Base-by-base conservation (phyloP, 257 asterid genomes). In the Jacaranda copaia region DNA sequence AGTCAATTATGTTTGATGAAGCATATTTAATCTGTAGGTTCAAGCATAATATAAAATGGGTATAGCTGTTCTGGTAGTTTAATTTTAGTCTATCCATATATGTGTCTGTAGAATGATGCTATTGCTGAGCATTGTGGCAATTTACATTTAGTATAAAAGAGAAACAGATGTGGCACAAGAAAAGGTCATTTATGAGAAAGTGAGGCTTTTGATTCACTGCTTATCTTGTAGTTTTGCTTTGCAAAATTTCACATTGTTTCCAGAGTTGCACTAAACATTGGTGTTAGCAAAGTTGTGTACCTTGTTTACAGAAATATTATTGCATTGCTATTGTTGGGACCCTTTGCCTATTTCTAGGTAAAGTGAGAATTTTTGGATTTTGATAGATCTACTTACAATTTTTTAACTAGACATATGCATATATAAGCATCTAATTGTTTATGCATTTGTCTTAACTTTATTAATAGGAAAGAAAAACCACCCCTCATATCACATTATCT, bases 211-310 rank as follows among this genome's bases (percentile, higher is more conserved):
- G 49, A 3, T 82, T 42, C 97, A 70, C 60, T 92, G 90, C 85
- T 94, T 53, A 70, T 80, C 73, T 74, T 94, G 89, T 97, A 94
- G 85, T 79, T 94, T 0, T 87, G 97, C 79, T 94, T 77, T 77
- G 96, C 98, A 77, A 97, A 96, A 11, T 92, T 90, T 75, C 97
- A 90, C 70, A 92, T 94, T 75, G 98, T 92, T 8, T 89, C 97
- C 4, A 88, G 97, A 68, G 91, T 91, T 69, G 97, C 97, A 52
- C 90, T 94, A 0, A 88, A 92, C 83, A 85, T 94, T 69, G 98
- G 97, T 56, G 87, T 94, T 45, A 94, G 98, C 92, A 91, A 90
- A 79, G 86, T 94, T 56, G 97, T 92, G n/a, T 94, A 87, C 68
- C 97, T 97, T 8, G 89, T 92, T 56, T 90, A 94, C 79, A 89